Base-by-base conservation (phyloP, 805 yeast species). In the Zygosaccharomyces gambellarensis region DNA sequence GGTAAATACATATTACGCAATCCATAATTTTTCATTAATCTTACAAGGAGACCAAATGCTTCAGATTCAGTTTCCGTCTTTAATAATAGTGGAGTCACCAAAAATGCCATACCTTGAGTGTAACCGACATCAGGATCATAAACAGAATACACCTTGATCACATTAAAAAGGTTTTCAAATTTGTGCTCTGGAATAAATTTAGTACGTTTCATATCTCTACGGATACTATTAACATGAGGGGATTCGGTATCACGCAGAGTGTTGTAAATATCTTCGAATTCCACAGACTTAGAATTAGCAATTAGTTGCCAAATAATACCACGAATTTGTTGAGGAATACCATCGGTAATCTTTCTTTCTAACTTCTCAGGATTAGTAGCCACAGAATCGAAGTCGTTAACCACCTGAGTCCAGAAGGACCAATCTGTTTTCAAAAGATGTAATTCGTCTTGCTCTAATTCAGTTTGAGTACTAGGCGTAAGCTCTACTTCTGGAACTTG, bases 41-140 rank as follows among this genome's bases (percentile, higher is more conserved):
- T 82, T 12, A 84, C 87, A 40, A 92, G 72, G 58, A 90, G 66
- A 51, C 94, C 82, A 69, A 92, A 92, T 3, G 96, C 82, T 64
- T 92, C 97, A 41, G 84, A 75, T 56, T 90, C 96, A 6, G 64
- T 51, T 30, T 63, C 60, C 39, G 89, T 79, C 58, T 87, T 87
- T 72, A 90, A 74, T 40, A 90, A 71, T 43, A 94, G 68, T 2
- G 99, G 97, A 5, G 89, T 89, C 0, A 87, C 80, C 39, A 94
- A 80, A 62, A 94, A 94, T 1, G 95, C 95, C 97, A 94, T 90
- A 6, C 99, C 98, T 68, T 94, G 99, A 1, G 97, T 94, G 62
- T 94, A 94, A 0, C 99, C 99, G 45, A 94, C 97, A 45, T 90
- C 97, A 1, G 86, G 82, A 65, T 94, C 98, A 64, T 80, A 85